phyloP scores from a whole-genome alignment of 768 basidiomycete species.

The Fibroporia radiculosa region DNA sequence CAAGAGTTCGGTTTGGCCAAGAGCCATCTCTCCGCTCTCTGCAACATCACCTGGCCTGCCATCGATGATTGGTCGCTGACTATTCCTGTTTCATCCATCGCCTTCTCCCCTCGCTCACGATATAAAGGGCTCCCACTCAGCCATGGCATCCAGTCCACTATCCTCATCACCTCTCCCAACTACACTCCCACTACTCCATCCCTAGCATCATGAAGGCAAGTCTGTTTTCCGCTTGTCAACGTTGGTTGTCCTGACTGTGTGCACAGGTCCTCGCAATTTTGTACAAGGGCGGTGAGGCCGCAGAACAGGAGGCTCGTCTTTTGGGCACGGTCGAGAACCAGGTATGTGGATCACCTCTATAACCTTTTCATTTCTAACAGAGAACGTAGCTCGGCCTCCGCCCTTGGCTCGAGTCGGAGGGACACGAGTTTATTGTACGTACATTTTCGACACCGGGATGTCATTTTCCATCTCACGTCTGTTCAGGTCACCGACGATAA shows the following conservation, averaged over 20 bases:
- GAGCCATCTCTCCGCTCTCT: background rate
- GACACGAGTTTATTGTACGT: slow-evolving; percentile 69
- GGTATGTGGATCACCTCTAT: slow-evolving; percentile 28
- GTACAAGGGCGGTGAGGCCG: slow-evolving; percentile 61
- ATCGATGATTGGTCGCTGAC: background rate
- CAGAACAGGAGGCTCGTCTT: slow-evolving; percentile 62
- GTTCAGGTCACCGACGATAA: slow-evolving; percentile 69
- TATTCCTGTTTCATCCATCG: background rate
- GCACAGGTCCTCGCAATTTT: slow-evolving; percentile 67
- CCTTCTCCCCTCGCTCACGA: background rate
- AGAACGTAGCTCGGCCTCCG: slow-evolving; percentile 56
- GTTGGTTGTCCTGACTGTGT: too few relatives aligned
- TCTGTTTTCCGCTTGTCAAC: too few relatives aligned
- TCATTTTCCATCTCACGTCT: background rate
- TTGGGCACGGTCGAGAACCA: slow-evolving; percentile 78
- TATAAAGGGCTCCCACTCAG: slow-evolving; percentile 1
- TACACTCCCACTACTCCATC: background rate
- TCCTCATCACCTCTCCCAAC: background rate
- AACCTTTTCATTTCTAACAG: background rate
- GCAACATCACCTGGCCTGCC: slow-evolving; percentile 1
- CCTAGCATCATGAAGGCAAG: slow-evolving; percentile 13
- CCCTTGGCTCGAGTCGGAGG: slow-evolving; percentile 59
- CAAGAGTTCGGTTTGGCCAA: background rate
- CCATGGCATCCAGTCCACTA: background rate
- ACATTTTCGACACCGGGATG: background rate